Conservation (phyloP, 257 asterid genomes). For the Scutellaria minor region DNA sequence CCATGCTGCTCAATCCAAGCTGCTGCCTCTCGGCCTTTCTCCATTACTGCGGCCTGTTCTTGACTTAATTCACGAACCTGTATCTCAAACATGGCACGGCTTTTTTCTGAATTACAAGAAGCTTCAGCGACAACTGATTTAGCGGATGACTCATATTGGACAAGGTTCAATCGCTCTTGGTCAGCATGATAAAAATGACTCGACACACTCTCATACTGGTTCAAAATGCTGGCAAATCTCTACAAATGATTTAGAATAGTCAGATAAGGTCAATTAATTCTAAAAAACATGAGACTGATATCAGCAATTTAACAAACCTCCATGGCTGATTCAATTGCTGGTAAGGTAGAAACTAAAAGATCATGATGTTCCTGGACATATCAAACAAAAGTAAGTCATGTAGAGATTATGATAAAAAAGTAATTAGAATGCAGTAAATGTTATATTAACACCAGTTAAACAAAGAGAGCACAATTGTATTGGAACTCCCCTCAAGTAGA, state of each 20-base stretch:
- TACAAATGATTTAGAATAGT: constrained; percentile 49
- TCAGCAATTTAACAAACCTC: constrained; percentile 68
- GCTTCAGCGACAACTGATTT: constrained; percentile 82
- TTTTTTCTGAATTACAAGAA: constrained; percentile 69
- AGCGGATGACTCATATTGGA: constrained; percentile 78
- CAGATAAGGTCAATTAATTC: constrained; percentile 30
- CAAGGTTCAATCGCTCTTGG: constrained; percentile 78
- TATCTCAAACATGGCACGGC: constrained; percentile 66
- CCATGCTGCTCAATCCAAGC: constrained; percentile 95
- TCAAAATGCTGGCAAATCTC: constrained; percentile 70
- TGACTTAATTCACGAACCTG: constrained; percentile 83
- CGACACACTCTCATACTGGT: constrained; percentile 81
- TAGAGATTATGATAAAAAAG: background rate
- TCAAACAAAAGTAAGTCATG: constrained; percentile 39
- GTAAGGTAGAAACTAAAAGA: constrained; percentile 78
- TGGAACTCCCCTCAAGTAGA: constrained; percentile 12
- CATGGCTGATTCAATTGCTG: constrained; percentile 79
- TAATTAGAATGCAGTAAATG: background rate
- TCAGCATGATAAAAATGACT: constrained; percentile 76
- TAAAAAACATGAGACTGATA: constrained; percentile 34
- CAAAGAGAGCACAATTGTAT: constrained; percentile 21
- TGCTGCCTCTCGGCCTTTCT: constrained; percentile 86
- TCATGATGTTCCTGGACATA: constrained; percentile 91
- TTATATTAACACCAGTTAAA: constrained; percentile 22
- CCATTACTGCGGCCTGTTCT: constrained; percentile 75